Percentiles rank a stretch among this genome's conserved stretches.
phyloP scores from a whole-genome alignment of 1,284 basidiomycete species.

The Cryptococcus sp. region DNA sequence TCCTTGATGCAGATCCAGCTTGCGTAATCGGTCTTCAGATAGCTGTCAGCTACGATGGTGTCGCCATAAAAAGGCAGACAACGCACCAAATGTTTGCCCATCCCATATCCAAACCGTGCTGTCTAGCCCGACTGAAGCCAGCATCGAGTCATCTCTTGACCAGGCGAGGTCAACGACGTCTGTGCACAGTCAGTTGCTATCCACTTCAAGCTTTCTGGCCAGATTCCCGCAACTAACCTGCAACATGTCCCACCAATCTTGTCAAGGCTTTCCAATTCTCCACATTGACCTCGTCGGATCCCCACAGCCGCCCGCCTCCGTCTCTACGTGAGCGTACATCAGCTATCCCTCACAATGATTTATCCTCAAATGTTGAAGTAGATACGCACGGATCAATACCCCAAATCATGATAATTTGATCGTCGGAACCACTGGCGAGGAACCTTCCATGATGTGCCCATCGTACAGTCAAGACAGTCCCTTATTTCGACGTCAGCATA shows the following conservation, averaged over 20 bases:
- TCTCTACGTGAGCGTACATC: constrained; percentile 55
- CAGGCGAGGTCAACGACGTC: constrained; percentile 96
- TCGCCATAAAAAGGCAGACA: not conserved
- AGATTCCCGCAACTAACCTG: constrained; percentile 60
- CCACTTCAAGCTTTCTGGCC: not conserved
- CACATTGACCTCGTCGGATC: constrained; percentile 89
- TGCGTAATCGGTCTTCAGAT: constrained; percentile 69
- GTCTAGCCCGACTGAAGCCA: constrained; percentile 93
- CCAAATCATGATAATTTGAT: constrained; percentile 95
- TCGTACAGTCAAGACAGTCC: constrained; percentile 88
- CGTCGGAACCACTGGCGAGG: constrained; percentile 95
- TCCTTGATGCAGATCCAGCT: constrained; percentile 85
- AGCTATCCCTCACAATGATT: not conserved
- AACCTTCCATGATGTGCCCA: constrained; percentile 95
- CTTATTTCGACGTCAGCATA: constrained; percentile 31
- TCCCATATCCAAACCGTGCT: constrained; percentile 92
- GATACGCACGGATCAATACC: constrained; percentile 84
- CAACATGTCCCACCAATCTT: constrained; percentile 87
- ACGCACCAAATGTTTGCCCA: constrained; percentile 75
- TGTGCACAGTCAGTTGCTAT: constrained; percentile 40
- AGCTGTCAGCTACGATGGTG: constrained; percentile 2
- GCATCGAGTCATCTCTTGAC: constrained; percentile 84
- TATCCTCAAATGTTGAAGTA: not conserved
- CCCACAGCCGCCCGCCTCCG: constrained; percentile 83
- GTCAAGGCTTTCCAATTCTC: constrained; percentile 96